These are phyloP conservation scores for Neopestalotiopsis sp. DNA, from an alignment of 2,329 filamentous ascomycete genomes.

Conservation along the genomic window DNA sequence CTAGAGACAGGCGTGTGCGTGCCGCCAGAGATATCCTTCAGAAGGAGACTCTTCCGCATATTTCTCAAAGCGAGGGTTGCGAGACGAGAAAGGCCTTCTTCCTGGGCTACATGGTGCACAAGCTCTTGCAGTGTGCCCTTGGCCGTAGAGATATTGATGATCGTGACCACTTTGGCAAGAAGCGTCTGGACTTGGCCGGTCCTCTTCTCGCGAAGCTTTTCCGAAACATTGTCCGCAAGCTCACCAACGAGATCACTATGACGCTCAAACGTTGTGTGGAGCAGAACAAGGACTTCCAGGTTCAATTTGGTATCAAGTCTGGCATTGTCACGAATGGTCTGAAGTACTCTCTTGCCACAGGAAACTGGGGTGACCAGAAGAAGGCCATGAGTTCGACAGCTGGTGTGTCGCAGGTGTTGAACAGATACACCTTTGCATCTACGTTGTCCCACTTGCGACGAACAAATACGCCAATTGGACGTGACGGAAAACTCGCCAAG, in stretches of 20 bases:
- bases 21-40: slow-evolving; percentile 94
- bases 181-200: slow-evolving; percentile 92
- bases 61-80: slow-evolving; percentile 91
- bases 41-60: slow-evolving; percentile 95
- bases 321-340: slow-evolving; percentile 90
- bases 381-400: slow-evolving; percentile 94
- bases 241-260: slow-evolving; percentile 88
- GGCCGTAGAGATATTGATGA: slow-evolving; percentile 95
- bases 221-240: slow-evolving; percentile 86
- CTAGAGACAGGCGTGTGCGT: slow-evolving; percentile 84
- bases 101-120: slow-evolving; percentile 98
- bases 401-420: slow-evolving; percentile 96
- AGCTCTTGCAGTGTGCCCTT: slow-evolving; percentile 89
- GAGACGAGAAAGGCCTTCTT: slow-evolving; percentile 98
- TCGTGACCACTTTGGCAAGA: slow-evolving; percentile 98
- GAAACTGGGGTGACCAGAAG: slow-evolving; percentile 99
- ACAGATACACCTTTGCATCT: slow-evolving; percentile 96
- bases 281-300: slow-evolving; percentile 84
- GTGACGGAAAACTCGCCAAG: slow-evolving; percentile 98
- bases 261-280: slow-evolving; percentile 95
- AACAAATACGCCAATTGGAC: slow-evolving; percentile 96
- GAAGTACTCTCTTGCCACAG: slow-evolving; percentile 95
- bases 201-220: slow-evolving; percentile 96
- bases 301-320: slow-evolving; percentile 89
- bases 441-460: slow-evolving; percentile 95